phyloP scores from a whole-genome alignment of 208 protist genomes.

The Acanthamoeba comandoni region DNA sequence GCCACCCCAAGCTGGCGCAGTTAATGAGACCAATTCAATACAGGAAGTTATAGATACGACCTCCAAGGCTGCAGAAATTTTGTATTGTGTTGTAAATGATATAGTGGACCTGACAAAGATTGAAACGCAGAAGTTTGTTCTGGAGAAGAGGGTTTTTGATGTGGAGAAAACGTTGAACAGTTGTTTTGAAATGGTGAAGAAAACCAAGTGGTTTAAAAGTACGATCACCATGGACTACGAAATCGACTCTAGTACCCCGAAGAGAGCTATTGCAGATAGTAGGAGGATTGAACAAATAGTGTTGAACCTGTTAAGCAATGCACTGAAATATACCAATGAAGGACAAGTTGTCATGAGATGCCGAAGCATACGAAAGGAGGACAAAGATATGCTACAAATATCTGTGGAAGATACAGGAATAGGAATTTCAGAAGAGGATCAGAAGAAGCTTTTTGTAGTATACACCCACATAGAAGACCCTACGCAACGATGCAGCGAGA shows the following conservation, averaged over 20 bases:
- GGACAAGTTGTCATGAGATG: not conserved
- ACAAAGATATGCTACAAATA: not conserved
- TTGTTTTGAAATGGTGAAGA: constrained; percentile 22
- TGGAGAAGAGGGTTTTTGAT: constrained; percentile 31
- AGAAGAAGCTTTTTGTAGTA: constrained; percentile 40
- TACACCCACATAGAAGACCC: constrained; percentile 46
- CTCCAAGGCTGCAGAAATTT: too few relatives aligned
- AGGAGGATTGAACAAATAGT: constrained; percentile 26
- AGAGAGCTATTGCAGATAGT: not conserved
- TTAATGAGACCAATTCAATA: too few relatives aligned
- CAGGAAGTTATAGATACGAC: too few relatives aligned
- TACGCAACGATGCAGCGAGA: constrained; percentile 25
- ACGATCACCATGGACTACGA: not conserved
- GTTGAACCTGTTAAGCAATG: constrained; percentile 34
- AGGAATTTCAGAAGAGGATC: constrained; percentile 24
- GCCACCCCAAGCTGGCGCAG: too few relatives aligned
- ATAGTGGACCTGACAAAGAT: constrained; percentile 29
- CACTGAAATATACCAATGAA: constrained; percentile 2
- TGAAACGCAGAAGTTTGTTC: constrained; percentile 10
- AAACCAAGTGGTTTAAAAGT: constrained; percentile 26
- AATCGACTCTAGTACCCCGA: not conserved
- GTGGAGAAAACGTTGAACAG: not conserved
- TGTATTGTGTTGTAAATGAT: too few relatives aligned
- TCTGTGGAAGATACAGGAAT: constrained; percentile 25
- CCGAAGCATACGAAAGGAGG: not conserved